These are phyloP conservation scores for Theobroma grandiflorum DNA, from an alignment of 441 rosid genomes.

Conservation along the genomic window DNA sequence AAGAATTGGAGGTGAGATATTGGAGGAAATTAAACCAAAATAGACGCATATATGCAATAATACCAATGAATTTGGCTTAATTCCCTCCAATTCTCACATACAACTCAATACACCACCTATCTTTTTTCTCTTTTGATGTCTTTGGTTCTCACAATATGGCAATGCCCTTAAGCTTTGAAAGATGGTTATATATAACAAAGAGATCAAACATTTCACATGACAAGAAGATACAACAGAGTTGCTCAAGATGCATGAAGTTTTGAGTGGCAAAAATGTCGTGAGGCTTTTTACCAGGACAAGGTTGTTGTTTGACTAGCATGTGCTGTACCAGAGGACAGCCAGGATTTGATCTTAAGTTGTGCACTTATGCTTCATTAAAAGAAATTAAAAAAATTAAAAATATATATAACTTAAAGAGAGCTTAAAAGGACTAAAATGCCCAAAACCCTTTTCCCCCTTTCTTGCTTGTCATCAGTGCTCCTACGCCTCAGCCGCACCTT, in stretches of 20 bases:
- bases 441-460: not conserved
- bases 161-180: not conserved
- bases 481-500: constrained; percentile 7
- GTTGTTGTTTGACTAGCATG: not conserved
- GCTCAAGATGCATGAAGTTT: not conserved
- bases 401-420: not conserved
- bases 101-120: not conserved
- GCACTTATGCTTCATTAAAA: no score
- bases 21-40: constrained; percentile 9
- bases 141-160: not conserved
- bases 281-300: not conserved
- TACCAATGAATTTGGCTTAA: not conserved
- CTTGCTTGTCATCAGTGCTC: not conserved
- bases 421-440: not conserved
- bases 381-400: not conserved
- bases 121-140: not conserved
- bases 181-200: not conserved
- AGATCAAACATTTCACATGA: not conserved
- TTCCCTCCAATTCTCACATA: constrained; percentile 16
- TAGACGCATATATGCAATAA: not conserved
- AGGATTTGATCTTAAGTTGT: no score
- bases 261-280: not conserved
- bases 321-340: not conserved
- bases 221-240: not conserved
- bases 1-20: constrained; percentile 15